Conservation (phyloP, 1,284 basidiomycete species). For the Boletus albobrunnescens region DNA sequence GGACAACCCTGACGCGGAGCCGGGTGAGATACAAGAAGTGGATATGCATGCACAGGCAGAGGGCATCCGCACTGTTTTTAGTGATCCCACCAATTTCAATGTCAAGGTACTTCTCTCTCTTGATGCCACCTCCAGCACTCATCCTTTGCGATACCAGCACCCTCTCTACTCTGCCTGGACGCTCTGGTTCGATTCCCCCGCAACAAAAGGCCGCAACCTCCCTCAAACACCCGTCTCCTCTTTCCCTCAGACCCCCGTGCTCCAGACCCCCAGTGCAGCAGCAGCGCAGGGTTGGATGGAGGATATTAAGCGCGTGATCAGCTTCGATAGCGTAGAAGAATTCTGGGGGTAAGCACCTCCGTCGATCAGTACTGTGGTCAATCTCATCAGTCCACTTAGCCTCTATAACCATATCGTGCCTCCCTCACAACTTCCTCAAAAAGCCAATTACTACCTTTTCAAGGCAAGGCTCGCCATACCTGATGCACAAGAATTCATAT, state of each 20-base stretch:
- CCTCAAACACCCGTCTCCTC: constrained; percentile 81
- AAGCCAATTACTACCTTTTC: constrained; percentile 99
- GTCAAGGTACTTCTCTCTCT: constrained; percentile 64
- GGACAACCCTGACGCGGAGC: constrained; percentile 48
- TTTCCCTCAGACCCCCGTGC: constrained; percentile 70
- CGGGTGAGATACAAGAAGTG: constrained; percentile 75
- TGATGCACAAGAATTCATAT: constrained; percentile 5
- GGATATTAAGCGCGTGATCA: constrained; percentile 91
- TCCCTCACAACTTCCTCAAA: constrained; percentile 89
- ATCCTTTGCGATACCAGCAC: constrained; percentile 51
- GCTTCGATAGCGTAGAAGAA: constrained; percentile 92
- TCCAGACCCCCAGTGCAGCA: constrained; percentile 61
- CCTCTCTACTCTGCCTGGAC: constrained; percentile 94
- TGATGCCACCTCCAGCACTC: neutral
- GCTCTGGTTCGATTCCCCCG: constrained; percentile 93
- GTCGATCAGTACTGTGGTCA: constrained; percentile 4
- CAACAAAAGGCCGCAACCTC: constrained; percentile 81
- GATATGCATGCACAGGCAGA: constrained; percentile 81
- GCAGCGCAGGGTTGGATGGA: constrained; percentile 93
- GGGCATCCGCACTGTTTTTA: constrained; percentile 84
- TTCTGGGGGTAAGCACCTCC: constrained; percentile 81
- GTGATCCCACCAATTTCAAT: constrained; percentile 84
- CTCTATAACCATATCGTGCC: constrained; percentile 98
- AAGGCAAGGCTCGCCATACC: constrained; percentile 51
- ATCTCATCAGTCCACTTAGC: constrained; percentile 38